phyloP scores from a whole-genome alignment of 768 basidiomycete genomes.

The Trichaptum fuscoviolaceum region DNA sequence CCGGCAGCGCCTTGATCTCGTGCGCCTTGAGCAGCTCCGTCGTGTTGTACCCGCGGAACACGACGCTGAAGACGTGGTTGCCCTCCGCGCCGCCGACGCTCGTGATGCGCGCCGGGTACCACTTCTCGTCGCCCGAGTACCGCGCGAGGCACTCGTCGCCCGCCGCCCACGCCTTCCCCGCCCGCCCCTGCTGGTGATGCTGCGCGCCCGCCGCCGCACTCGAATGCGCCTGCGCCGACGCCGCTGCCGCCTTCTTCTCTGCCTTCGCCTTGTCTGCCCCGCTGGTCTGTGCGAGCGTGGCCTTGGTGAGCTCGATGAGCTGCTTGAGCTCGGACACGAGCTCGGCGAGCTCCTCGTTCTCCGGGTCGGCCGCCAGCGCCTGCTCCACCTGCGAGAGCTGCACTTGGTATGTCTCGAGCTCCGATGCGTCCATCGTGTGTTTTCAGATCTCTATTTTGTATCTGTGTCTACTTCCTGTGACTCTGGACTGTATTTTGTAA shows the following conservation, averaged over 20 bases:
- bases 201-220: conserved; percentile 55
- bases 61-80: conserved; percentile 81
- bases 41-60: conserved; percentile 89
- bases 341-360: conserved; percentile 64
- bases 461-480: conserved; percentile 1
- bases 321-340: conserved; percentile 75
- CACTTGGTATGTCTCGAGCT: conserved; percentile 86
- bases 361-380: conserved; percentile 69
- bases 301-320: conserved; percentile 77
- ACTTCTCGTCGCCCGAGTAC: conserved; percentile 77
- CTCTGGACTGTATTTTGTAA: no score
- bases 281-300: conserved; percentile 59
- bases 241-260: background rate
- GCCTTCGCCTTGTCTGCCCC: conserved; percentile 25
- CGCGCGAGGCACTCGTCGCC: conserved; percentile 85
- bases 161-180: conserved; percentile 59
- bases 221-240: conserved; percentile 31
- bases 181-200: conserved; percentile 36
- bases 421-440: conserved; percentile 49
- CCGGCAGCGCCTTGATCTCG: conserved; percentile 66
- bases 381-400: conserved; percentile 86
- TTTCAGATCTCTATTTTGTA: conserved; percentile 4
- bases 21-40: conserved; percentile 76
- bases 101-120: conserved; percentile 88
- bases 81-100: conserved; percentile 77